Base-by-base conservation (phyloP, 1,284 basidiomycete species). In the Cystobasidium slooffiae region DNA sequence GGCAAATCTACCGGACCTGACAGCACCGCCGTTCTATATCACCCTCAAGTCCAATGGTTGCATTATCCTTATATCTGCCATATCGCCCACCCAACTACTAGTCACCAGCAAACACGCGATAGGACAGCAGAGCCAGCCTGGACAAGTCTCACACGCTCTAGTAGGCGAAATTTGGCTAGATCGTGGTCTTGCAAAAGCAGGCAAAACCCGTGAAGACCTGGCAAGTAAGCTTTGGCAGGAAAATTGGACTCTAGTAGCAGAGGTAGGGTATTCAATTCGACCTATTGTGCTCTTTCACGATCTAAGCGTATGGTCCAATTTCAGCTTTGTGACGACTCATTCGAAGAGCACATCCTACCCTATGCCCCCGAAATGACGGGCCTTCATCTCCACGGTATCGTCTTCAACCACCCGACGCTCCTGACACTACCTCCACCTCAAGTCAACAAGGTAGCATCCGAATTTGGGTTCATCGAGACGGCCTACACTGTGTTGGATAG, bases 1-100 rank as follows among this genome's bases (percentile, higher is more conserved):
- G 95, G 81, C 85, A 0, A 86, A 90, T 0, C 85, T 97, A 52
- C 85, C 90, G 74, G 82, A 84, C 6, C 87, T 93, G 77, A 94
- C 94, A 0, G 84, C 85, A 0, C 83, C 91, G 0, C 93, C 95
- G 0, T 99, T 97, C 80, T 88, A 89, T 6, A 85, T 99, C 16
- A 94, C 96, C 0, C 86, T 96, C 76, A 99, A 99, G 82, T 94
- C 93, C 0, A 99, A 99, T 77, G 97, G 96, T 1, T 99, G 97
- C 82, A 94, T 99, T 82, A 97, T 99, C 79, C 94, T 99, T 83
- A 90, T 99, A 79, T 90, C 92, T 0, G 90, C 97, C 0, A 86
- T 99, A 3, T 90, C 91, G 0, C 87, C 89, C 0, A 83, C 84
- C 0, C 88, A 92, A 77, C 84, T 99, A 0, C 81, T 99, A 14